Conservation (phyloP, 73 alveolate species). For the Paramecium pentaurelia region DNA sequence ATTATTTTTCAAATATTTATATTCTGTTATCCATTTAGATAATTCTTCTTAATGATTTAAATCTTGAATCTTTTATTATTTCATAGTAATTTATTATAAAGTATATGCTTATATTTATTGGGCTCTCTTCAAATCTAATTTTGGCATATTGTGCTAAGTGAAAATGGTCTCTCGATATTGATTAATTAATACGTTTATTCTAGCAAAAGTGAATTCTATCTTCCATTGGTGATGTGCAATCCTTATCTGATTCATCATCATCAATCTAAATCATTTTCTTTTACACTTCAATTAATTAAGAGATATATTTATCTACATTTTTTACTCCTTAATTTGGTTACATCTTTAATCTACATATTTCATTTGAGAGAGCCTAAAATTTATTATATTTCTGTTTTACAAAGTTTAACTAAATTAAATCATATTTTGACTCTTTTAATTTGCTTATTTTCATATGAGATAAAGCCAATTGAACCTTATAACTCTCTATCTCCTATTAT, state of each 20-base stretch:
- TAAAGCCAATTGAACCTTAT: not conserved
- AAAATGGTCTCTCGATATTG: not conserved
- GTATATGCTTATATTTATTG: not conserved
- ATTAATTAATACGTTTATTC: not conserved
- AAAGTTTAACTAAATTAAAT: not conserved
- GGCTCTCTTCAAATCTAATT: conserved; percentile 14
- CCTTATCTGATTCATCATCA: not conserved
- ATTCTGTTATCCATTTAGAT: not conserved
- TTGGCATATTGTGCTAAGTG: not conserved
- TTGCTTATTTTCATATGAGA: not conserved
- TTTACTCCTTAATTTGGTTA: not conserved
- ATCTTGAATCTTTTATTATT: not conserved
- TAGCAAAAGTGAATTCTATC: not conserved
- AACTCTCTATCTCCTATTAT: not conserved
- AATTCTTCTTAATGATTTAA: not conserved
- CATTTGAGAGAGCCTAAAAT: not conserved
- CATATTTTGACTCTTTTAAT: not conserved
- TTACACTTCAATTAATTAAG: not conserved
- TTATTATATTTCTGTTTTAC: not conserved
- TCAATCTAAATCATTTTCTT: not conserved
- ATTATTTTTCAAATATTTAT: not conserved
- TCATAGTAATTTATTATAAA: not conserved
- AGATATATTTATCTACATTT: not conserved
- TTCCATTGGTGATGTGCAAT: not conserved
- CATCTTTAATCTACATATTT: not conserved